Conservation (phyloP, 192 early-diverging fungal species). For the Dissophora ornata region DNA sequence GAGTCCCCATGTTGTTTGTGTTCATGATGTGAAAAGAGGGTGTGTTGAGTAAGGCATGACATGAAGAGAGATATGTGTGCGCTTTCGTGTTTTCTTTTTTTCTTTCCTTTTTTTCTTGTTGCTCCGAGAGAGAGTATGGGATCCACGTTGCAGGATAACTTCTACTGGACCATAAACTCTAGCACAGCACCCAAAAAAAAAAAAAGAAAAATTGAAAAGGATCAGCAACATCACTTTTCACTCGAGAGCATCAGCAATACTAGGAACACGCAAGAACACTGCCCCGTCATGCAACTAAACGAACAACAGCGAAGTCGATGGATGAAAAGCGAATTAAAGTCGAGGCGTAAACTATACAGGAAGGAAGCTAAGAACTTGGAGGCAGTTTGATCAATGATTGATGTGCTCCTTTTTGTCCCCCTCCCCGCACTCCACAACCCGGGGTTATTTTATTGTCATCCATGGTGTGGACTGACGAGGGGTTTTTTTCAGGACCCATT, state of each 20-base stretch:
- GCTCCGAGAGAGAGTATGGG: constrained; percentile 5
- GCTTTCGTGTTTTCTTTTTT: constrained; percentile 13
- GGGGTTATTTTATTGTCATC: no score
- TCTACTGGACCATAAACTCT: constrained; percentile 16
- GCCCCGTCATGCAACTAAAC: constrained; percentile 7
- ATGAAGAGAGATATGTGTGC: constrained; percentile 17
- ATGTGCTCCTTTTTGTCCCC: no score
- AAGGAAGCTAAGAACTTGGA: constrained; percentile 33
- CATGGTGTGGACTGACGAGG: no score
- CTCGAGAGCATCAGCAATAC: constrained; percentile 20
- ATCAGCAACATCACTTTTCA: constrained; percentile 35
- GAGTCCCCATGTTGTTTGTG: constrained; percentile 30
- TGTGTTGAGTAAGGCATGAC: constrained; percentile 24
- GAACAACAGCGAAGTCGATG: no score
- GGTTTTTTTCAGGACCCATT: no score
- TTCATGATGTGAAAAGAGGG: constrained; percentile 28
- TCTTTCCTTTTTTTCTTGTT: constrained; percentile 7
- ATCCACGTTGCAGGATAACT: background rate
- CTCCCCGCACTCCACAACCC: no score
- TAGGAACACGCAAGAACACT: constrained; percentile 39
- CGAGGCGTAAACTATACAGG: background rate
- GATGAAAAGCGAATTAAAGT: background rate
- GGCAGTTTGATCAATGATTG: no score
- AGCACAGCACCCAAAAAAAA: constrained; percentile 17
- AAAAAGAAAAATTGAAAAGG: constrained; percentile 11